These are phyloP conservation scores for Aspergillus proliferans DNA, from an alignment of 2,329 filamentous ascomycete species.

Conservation along the genomic window DNA sequence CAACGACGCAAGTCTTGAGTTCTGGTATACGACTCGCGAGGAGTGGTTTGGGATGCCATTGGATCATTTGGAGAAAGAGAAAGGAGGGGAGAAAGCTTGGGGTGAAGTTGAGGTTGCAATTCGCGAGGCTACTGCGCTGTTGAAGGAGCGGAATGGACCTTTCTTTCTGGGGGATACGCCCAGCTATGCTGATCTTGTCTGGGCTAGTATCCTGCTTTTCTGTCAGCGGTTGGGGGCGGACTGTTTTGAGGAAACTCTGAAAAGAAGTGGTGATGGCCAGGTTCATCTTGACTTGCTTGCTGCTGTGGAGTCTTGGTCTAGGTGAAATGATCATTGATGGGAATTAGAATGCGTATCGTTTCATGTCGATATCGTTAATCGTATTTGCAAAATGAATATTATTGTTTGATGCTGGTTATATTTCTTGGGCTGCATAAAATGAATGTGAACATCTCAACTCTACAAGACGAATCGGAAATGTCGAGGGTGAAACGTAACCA, in stretches of 20 bases:
- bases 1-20: slow-evolving; percentile 44
- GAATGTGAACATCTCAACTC: no score
- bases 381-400: no score
- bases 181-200: slow-evolving; percentile 55
- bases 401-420: no score
- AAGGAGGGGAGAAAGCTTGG: slow-evolving; percentile 46
- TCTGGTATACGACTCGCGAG: slow-evolving; percentile 52
- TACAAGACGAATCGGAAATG: slow-evolving; percentile 10
- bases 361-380: no score
- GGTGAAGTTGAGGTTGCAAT: slow-evolving; percentile 35
- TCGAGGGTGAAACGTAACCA: slow-evolving; percentile 36
- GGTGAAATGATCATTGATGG: background rate
- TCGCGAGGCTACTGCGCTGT: slow-evolving; percentile 34
- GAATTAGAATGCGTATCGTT: background rate
- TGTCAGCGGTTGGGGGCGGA: slow-evolving; percentile 33
- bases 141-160: slow-evolving; percentile 51
- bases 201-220: slow-evolving; percentile 46
- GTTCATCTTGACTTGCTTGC: slow-evolving; percentile 8
- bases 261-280: slow-evolving; percentile 14
- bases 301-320: slow-evolving; percentile 4
- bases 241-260: slow-evolving; percentile 34
- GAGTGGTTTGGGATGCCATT: slow-evolving; percentile 48
- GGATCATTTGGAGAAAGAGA: slow-evolving; percentile 43
- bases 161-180: slow-evolving; percentile 55
- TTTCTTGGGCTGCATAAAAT: no score